Evolutionary conservation across 2,329 filamentous ascomycete species (phyloP), one percentile per base, ranked within the genome.

Genomic region (Ophiostoma ulmi): DNA sequence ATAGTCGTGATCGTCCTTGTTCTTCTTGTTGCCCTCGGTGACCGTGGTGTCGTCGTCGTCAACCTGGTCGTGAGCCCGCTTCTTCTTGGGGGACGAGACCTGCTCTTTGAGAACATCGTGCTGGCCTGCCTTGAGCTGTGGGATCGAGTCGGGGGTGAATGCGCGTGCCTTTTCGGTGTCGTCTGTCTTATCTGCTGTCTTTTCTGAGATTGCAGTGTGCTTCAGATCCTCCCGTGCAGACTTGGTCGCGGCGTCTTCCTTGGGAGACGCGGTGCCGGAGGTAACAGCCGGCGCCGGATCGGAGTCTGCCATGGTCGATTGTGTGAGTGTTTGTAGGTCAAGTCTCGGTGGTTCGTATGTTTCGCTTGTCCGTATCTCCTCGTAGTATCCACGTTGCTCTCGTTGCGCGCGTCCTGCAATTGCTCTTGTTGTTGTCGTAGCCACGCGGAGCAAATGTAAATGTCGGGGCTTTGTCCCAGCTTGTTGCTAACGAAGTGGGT

Each of bases 61-160:
- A 20, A 88, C 79, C 77, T 88, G 83, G 73, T 87, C 86, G 74
- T 86, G 85, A 38, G 82, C 84, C 74, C 88, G 83, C 81, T 90
- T 90, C 82, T 90, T 90, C 81, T 89, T 90, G 39, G 88, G 88
- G 14, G 87, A 89, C 26, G 83, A 80, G 64, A 87, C 76, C 71
- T 83, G 80, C 67, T 88, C 84, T 76, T 80, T 83, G 75, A 82
- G 76, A 52, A 80, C 78, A 69, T 83, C 79, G 71, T 64, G 31
- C 61, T n/a, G 61, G 61, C 58, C 61, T 38, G 61, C 14, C 36
- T 65, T 65, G 61, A 65, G 31, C 63, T 39, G 58, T 36, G 63
- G 63, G 3, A 13, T 65, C 8, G 36, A 44, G 35, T 71, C 70
- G 39, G 71, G 71, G 31, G 71, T 72, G 8, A 22, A 41, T 3